Evolutionary conservation across 805 yeast species (phyloP).

Genomic region (Pichia paraexigua): DNA sequence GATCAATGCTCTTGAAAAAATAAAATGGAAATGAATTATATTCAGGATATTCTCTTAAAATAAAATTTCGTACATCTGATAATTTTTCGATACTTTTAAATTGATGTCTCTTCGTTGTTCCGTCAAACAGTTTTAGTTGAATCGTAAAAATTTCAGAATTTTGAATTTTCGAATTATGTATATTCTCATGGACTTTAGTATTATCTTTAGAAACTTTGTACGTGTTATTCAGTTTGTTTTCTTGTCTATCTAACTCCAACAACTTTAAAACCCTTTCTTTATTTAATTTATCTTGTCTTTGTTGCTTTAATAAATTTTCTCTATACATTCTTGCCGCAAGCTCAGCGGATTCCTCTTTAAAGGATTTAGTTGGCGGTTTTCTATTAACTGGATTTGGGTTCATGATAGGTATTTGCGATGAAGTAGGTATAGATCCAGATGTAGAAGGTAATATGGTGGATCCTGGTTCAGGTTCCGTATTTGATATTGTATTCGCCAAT

Average conservation of each 20-base stretch:
- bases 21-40: slow-evolving; percentile 42
- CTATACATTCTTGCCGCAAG: slow-evolving; percentile 30
- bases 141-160: slow-evolving; percentile 37
- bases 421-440: neutral
- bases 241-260: slow-evolving; percentile 40
- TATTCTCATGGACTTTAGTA: slow-evolving; percentile 17
- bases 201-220: neutral
- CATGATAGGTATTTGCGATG: slow-evolving; percentile 8
- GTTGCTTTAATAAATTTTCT: slow-evolving; percentile 32
- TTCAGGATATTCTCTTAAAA: slow-evolving; percentile 40
- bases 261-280: slow-evolving; percentile 46
- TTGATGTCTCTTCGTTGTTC: slow-evolving; percentile 44
- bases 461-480: too few species aligned
- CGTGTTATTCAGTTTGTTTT: slow-evolving; percentile 3
- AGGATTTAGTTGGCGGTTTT: slow-evolving; percentile 10
- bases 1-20: slow-evolving; percentile 48
- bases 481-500: too few species aligned
- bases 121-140: slow-evolving; percentile 56
- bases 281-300: slow-evolving; percentile 38
- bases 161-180: slow-evolving; percentile 15
- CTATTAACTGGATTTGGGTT: neutral
- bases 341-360: slow-evolving; percentile 37
- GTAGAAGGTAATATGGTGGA: neutral
- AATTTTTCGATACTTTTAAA: slow-evolving; percentile 42
- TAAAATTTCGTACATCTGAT: slow-evolving; percentile 52